phyloP scores from a whole-genome alignment of 331 rosid species.

The Saraca asoca region DNA sequence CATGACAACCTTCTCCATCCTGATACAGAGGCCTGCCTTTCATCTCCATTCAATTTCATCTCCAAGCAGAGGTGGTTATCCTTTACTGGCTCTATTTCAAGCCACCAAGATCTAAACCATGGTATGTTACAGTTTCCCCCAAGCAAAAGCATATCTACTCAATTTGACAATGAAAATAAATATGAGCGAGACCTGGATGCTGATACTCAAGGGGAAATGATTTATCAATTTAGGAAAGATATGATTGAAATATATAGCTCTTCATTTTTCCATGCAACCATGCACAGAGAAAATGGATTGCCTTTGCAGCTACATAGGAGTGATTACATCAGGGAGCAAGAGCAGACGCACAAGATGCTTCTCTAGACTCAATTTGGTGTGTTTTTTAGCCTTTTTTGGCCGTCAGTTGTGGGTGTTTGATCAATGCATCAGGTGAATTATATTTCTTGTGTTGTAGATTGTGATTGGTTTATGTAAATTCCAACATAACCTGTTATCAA shows the following conservation, averaged over 20 bases:
- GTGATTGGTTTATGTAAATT: too few relatives aligned
- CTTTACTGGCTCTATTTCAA: slow-evolving; percentile 35
- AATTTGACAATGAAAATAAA: slow-evolving; percentile 30
- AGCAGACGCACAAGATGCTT: slow-evolving; percentile 30
- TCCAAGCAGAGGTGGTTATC: slow-evolving; percentile 40
- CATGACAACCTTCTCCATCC: slow-evolving; percentile 32
- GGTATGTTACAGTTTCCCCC: slow-evolving; percentile 38
- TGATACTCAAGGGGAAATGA: slow-evolving; percentile 35
- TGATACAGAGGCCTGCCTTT: slow-evolving; percentile 44
- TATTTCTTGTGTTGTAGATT: too few relatives aligned
- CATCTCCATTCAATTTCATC: slow-evolving; percentile 38
- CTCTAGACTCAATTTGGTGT: slow-evolving; percentile 9
- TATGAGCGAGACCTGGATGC: slow-evolving; percentile 32
- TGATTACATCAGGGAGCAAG: slow-evolving; percentile 34
- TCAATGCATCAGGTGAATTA: too few relatives aligned
- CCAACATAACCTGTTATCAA: too few relatives aligned
- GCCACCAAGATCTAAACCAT: slow-evolving; percentile 37
- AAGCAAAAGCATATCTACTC: slow-evolving; percentile 38
- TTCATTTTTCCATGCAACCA: slow-evolving; percentile 39
- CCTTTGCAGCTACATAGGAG: slow-evolving; percentile 38
- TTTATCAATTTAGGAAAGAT: slow-evolving; percentile 41
- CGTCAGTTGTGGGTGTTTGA: too few relatives aligned
- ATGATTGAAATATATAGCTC: slow-evolving; percentile 38
- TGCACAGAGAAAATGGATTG: slow-evolving; percentile 40
- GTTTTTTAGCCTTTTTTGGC: too few relatives aligned